These are phyloP conservation scores for Diddensiella transvaalensis DNA, from an alignment of 805 yeast genomes.

Conservation along the genomic window DNA sequence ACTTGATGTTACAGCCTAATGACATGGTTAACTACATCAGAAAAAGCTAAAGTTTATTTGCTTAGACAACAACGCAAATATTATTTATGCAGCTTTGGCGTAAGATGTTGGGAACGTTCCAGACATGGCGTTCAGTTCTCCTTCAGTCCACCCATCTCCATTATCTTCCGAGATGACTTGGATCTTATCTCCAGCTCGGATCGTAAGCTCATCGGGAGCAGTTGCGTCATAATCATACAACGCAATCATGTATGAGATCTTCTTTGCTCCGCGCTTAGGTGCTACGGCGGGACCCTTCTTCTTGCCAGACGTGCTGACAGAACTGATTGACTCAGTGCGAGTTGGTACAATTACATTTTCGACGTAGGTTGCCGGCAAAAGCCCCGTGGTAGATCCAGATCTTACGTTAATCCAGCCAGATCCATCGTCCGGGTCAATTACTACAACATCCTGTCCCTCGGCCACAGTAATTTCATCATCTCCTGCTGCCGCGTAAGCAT, in stretches of 20 bases:
- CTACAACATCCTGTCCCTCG: slow-evolving; percentile 57
- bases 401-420: slow-evolving; percentile 85
- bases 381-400: slow-evolving; percentile 55
- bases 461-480: slow-evolving; percentile 66
- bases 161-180: slow-evolving; percentile 61
- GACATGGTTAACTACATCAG: no score
- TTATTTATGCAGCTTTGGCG: slow-evolving; percentile 34
- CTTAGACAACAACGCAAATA: no score
- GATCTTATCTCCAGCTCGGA: slow-evolving; percentile 70
- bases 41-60: no score
- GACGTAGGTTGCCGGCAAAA: slow-evolving; percentile 82
- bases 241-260: slow-evolving; percentile 55
- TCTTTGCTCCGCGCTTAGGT: slow-evolving; percentile 69
- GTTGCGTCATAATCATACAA: slow-evolving; percentile 72
- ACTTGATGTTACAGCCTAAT: no score
- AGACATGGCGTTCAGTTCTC: slow-evolving; percentile 61
- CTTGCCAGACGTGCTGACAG: slow-evolving; percentile 26
- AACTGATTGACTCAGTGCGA: slow-evolving; percentile 11
- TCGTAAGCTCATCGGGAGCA: slow-evolving; percentile 74
- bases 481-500: slow-evolving; percentile 63
- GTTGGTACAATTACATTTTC: slow-evolving; percentile 33
- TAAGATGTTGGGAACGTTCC: slow-evolving; percentile 83
- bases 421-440: slow-evolving; percentile 74
- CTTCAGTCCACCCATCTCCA: slow-evolving; percentile 93
- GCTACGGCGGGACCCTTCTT: slow-evolving; percentile 76